phyloP scores from a whole-genome alignment of 1,284 basidiomycete genomes.

The Xanthoconium separans region DNA sequence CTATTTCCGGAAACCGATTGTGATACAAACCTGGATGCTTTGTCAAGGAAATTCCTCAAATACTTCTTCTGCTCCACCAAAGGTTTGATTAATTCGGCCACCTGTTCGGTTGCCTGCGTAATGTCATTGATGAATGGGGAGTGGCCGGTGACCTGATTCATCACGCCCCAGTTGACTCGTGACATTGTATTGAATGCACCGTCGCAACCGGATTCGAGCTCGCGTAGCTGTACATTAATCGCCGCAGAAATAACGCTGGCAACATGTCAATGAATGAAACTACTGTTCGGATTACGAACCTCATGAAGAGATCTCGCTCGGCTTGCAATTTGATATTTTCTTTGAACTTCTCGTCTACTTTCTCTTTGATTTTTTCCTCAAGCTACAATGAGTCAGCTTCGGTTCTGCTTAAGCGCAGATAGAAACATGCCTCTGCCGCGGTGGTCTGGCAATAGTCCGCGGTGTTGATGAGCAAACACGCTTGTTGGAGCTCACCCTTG shows the following conservation, averaged over 20 bases:
- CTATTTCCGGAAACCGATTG: neutral
- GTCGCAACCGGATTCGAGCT: slow-evolving; percentile 82
- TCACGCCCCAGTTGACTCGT: slow-evolving; percentile 72
- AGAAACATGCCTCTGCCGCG: slow-evolving; percentile 66
- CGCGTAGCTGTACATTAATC: slow-evolving; percentile 74
- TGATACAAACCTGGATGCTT: slow-evolving; percentile 71
- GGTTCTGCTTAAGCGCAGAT: neutral
- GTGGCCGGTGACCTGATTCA: slow-evolving; percentile 83
- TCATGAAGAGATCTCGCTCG: slow-evolving; percentile 87
- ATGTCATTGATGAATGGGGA: slow-evolving; percentile 81
- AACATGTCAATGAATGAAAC: slow-evolving; percentile 8
- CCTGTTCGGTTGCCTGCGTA: slow-evolving; percentile 60
- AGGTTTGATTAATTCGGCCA: slow-evolving; percentile 65
- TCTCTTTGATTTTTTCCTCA: slow-evolving; percentile 87
- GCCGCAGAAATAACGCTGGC: slow-evolving; percentile 80
- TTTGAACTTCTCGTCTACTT: slow-evolving; percentile 73
- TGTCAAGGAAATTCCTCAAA: slow-evolving; percentile 87
- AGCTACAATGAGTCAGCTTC: slow-evolving; percentile 50
- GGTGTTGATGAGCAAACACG: slow-evolving; percentile 90
- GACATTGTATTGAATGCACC: slow-evolving; percentile 72
- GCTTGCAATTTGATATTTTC: slow-evolving; percentile 80
- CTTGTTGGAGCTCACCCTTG: slow-evolving; percentile 70
- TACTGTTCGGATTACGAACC: slow-evolving; percentile 43
- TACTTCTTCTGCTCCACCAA: slow-evolving; percentile 92
- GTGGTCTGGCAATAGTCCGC: slow-evolving; percentile 97